phyloP scores from a whole-genome alignment of 768 basidiomycete genomes.

The Amanita pseudoporphyria region DNA sequence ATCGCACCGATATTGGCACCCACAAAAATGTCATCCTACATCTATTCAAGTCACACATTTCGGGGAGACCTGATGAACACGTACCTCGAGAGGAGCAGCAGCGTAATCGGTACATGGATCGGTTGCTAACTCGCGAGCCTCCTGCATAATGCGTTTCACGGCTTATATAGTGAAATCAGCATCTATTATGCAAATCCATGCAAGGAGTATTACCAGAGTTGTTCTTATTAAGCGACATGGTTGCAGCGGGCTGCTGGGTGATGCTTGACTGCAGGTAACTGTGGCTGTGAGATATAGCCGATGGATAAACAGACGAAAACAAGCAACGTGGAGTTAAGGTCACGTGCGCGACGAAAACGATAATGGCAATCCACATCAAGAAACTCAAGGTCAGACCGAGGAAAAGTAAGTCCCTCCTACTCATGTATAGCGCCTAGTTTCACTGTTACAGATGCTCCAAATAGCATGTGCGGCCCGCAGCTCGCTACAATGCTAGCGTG shows the following conservation, averaged over 20 bases:
- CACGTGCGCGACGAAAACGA: neutral
- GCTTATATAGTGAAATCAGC: conserved; percentile 32
- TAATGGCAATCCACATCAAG: conserved; percentile 64
- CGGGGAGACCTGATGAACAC: conserved; percentile 8
- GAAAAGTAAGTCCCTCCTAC: conserved; percentile 42
- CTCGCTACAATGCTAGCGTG: conserved; percentile 76
- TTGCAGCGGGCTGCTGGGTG: conserved; percentile 12
- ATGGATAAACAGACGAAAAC: conserved; percentile 9
- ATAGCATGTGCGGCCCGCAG: conserved; percentile 56
- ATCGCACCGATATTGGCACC: conserved; percentile 15
- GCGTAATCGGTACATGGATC: conserved; percentile 83
- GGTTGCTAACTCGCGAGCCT: conserved; percentile 79
- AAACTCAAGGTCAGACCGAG: conserved; percentile 73
- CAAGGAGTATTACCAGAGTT: conserved; percentile 52
- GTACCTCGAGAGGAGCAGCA: conserved; percentile 73
- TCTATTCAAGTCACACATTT: neutral
- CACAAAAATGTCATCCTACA: conserved; percentile 83
- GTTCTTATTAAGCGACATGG: conserved; percentile 67
- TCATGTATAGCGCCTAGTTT: conserved; percentile 8
- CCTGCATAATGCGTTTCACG: conserved; percentile 96
- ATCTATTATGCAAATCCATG: neutral
- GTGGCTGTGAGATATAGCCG: conserved; percentile 10
- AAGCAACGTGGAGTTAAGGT: conserved; percentile 10
- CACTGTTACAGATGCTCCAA: conserved; percentile 27
- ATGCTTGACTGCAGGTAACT: neutral